Evolutionary conservation across 441 rosid species (phyloP).

Genomic region (Aquilaria agallochum): DNA sequence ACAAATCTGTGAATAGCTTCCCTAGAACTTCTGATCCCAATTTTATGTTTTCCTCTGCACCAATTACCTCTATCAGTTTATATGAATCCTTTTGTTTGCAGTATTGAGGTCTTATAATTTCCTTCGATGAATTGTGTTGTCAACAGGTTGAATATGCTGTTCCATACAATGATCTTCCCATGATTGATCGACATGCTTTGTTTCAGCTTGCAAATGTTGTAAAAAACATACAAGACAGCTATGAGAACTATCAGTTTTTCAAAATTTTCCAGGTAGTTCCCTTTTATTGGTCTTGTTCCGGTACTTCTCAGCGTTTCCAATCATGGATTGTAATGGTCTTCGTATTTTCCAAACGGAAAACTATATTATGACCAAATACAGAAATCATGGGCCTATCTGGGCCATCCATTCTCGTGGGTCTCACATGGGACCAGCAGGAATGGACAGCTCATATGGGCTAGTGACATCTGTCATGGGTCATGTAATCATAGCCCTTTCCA

Average conservation of each 20-base stretch:
- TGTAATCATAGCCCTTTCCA: no score
- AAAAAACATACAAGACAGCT: constrained; percentile 62
- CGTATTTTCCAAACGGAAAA: no score
- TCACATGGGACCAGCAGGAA: no score
- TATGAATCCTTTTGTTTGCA: constrained; percentile 2
- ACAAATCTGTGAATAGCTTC: no score
- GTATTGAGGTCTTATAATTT: constrained; percentile 2
- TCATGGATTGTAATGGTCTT: no score
- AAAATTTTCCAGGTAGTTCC: constrained; percentile 84
- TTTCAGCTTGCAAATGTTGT: constrained; percentile 87
- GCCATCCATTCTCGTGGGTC: no score
- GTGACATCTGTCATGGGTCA: no score
- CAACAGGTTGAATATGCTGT: constrained; percentile 75
- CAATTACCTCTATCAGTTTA: background rate
- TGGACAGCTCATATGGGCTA: no score
- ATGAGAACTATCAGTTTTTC: constrained; percentile 86
- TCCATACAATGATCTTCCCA: constrained; percentile 72
- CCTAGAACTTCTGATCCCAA: background rate
- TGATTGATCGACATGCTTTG: constrained; percentile 88
- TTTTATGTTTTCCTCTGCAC: constrained; percentile 7
- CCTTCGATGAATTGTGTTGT: constrained; percentile 14
- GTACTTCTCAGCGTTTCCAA: no score
- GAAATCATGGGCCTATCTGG: no score
- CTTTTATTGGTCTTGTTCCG: background rate
- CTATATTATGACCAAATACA: no score